Evolutionary conservation across 2,329 filamentous ascomycete species (phyloP).

Genomic region (Lecanoromycetidae sp.): DNA sequence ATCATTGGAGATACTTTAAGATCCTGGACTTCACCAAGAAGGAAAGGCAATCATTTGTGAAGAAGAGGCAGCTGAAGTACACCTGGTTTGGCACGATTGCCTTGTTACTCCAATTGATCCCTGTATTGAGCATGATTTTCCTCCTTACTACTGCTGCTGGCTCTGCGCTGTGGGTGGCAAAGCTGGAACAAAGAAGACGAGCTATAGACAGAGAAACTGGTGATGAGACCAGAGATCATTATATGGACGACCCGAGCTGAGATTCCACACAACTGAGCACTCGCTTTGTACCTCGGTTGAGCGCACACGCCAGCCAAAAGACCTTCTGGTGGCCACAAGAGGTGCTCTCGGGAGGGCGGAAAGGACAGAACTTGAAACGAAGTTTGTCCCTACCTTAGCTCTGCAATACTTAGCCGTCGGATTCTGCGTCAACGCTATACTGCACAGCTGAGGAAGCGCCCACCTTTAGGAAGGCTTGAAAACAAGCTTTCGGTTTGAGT

Average conservation of each 20-base stretch:
- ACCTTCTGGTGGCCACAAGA: too few relatives aligned
- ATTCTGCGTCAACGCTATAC: too few relatives aligned
- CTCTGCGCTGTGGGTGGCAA: slow-evolving; percentile 72
- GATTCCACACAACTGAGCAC: too few relatives aligned
- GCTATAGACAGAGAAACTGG: slow-evolving; percentile 20
- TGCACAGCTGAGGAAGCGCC: too few relatives aligned
- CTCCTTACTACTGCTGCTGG: slow-evolving; percentile 76
- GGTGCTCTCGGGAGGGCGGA: too few relatives aligned
- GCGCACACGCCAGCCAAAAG: too few relatives aligned
- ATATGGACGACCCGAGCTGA: slow-evolving; percentile 13
- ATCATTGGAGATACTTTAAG: slow-evolving; percentile 84
- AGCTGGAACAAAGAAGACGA: slow-evolving; percentile 52
- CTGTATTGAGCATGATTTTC: slow-evolving; percentile 86
- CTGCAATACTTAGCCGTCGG: too few relatives aligned
- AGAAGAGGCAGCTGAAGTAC: slow-evolving; percentile 63
- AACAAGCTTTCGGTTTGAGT: too few relatives aligned
- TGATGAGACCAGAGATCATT: slow-evolving; percentile 2
- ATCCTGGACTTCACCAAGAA: slow-evolving; percentile 62
- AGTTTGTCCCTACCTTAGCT: too few relatives aligned
- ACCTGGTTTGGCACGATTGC: slow-evolving; percentile 86
- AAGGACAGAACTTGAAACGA: too few relatives aligned
- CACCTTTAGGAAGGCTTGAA: too few relatives aligned
- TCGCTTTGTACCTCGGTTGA: too few relatives aligned
- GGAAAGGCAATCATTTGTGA: slow-evolving; percentile 59
- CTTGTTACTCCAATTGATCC: slow-evolving; percentile 74